These are phyloP conservation scores for Limtongozyma cylindracea DNA, from an alignment of 805 yeast genomes.

Conservation along the genomic window DNA sequence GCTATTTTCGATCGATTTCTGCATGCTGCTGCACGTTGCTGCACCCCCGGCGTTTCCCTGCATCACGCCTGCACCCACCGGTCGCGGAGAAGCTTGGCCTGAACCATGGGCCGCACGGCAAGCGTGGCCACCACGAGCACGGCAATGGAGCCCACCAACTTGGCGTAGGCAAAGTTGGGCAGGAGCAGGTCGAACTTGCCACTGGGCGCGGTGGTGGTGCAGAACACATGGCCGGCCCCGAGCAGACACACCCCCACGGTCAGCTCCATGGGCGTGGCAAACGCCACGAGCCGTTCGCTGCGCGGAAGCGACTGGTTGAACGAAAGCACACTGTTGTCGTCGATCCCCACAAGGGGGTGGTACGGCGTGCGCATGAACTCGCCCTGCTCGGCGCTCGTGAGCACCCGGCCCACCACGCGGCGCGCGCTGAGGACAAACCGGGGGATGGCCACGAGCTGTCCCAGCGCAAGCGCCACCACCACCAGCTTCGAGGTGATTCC, in stretches of 20 bases:
- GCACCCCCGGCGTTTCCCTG: not conserved
- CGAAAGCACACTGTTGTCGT: constrained; percentile 8
- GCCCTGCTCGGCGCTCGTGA: constrained; percentile 19
- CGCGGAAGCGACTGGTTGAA: constrained; percentile 7
- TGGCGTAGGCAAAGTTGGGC: constrained; percentile 36
- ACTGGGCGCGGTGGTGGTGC: constrained; percentile 60
- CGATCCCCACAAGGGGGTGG: constrained; percentile 25
- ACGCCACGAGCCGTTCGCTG: constrained; percentile 6
- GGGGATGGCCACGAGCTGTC: constrained; percentile 48
- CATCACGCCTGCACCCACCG: constrained; percentile 17
- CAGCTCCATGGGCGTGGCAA: constrained; percentile 56
- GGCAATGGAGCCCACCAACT: constrained; percentile 32
- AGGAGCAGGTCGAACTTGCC: constrained; percentile 59
- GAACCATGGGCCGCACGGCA: constrained; percentile 31
- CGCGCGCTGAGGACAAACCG: constrained; percentile 43
- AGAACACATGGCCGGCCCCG: constrained; percentile 40
- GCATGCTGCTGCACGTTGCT: not conserved
- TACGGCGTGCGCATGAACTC: constrained; percentile 41
- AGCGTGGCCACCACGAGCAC: constrained; percentile 19
- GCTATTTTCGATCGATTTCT: not conserved
- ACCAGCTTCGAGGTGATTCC: constrained; percentile 51
- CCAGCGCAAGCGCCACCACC: constrained; percentile 27
- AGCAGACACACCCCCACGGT: constrained; percentile 46
- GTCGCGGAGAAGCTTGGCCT: constrained; percentile 21
- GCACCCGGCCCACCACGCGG: constrained; percentile 30